These are phyloP conservation scores for Erucastrum elatum DNA, from an alignment of 345 rosid species.

Conservation along the genomic window DNA sequence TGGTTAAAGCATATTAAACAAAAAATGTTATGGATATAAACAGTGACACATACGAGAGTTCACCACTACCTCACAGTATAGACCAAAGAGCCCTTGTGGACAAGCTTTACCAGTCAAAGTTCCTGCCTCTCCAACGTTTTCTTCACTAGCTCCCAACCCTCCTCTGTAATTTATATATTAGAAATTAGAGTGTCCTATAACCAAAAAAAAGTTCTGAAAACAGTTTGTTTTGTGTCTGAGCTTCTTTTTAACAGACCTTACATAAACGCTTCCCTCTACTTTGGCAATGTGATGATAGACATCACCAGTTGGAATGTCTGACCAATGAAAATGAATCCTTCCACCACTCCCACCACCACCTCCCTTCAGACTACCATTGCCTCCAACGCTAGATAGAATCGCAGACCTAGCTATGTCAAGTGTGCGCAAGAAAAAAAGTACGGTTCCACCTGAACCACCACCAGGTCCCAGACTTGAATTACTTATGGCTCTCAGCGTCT, in stretches of 20 bases:
- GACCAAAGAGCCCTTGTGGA: slow-evolving; percentile 83
- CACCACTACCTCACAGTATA: slow-evolving; percentile 73
- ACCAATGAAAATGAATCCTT: slow-evolving; percentile 91
- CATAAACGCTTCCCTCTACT: slow-evolving; percentile 68
- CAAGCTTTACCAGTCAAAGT: slow-evolving; percentile 87
- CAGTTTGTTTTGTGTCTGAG: background rate
- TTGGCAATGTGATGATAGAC: slow-evolving; percentile 73
- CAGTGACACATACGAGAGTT: background rate
- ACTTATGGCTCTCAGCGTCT: slow-evolving; percentile 40
- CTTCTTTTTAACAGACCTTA: slow-evolving; percentile 50
- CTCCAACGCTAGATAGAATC: slow-evolving; percentile 63
- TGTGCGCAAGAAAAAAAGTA: slow-evolving; percentile 65
- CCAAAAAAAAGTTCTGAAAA: background rate
- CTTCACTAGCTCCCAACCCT: slow-evolving; percentile 67
- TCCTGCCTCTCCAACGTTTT: slow-evolving; percentile 68
- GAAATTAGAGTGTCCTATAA: too few species aligned
- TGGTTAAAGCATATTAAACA: slow-evolving; percentile 14
- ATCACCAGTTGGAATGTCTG: slow-evolving; percentile 74
- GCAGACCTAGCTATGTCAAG: slow-evolving; percentile 58
- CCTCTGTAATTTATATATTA: slow-evolving; percentile 52
- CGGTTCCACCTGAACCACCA: slow-evolving; percentile 96
- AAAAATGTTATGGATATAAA: slow-evolving; percentile 7
- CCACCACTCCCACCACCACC: slow-evolving; percentile 99
- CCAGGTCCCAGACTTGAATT: slow-evolving; percentile 67
- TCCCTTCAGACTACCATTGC: slow-evolving; percentile 77